Base-by-base conservation (phyloP, 1,284 basidiomycete species). In the Pseudozyma pruni region DNA sequence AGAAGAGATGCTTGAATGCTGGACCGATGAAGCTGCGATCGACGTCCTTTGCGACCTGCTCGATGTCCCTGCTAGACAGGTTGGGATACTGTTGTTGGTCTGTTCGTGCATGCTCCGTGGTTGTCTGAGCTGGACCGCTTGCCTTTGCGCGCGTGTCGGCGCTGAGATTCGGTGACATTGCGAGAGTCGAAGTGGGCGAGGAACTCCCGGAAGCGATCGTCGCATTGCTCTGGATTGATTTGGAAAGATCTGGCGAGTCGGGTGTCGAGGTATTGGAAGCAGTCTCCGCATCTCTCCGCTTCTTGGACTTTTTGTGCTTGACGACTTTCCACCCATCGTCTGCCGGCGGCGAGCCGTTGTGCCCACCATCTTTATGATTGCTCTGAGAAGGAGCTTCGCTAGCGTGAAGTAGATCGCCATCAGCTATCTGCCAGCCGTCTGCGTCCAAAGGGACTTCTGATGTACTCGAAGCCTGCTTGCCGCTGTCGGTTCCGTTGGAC, bases 41-140 rank as follows among this genome's bases (percentile, higher is more conserved):
- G 16, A 80, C 72, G 49, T 81, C 80, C 25, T 79, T 68, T 17
- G 64, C 74, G 3, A 81, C 77, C 37, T 81, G 80, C 41, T 66
- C 62, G 25, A 76, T 61, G 46, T 81, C 80, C 34, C 62, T 59
- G 51, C 60, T 58, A 9, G 62, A 46, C 0, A 59, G 47, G 31
- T 37, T 55, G 32, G 40, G 56, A 38, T 38, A 48, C 4, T 8
- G 40, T 7, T 27, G 27, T 16, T 39, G 44, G 19, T 42, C 16
- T 10, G 25, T 20, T 2, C 11, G 19, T 20, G 25, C 27, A 7
- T 3, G 32, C 6, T 13, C 31, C 5, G 3, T 13, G 45, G 17
- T 29, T 1, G 7, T 17, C 7, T 32, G 11, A 29, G 13, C 1
- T 11, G 27, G n/a, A 5, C 16, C 32, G 14, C 6, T 37, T 6